Percentiles rank a stretch among this genome's conserved stretches.
These are phyloP conservation scores for Suillus variegatus DNA, from an alignment of 768 basidiomycete species.

Conservation along the genomic window DNA sequence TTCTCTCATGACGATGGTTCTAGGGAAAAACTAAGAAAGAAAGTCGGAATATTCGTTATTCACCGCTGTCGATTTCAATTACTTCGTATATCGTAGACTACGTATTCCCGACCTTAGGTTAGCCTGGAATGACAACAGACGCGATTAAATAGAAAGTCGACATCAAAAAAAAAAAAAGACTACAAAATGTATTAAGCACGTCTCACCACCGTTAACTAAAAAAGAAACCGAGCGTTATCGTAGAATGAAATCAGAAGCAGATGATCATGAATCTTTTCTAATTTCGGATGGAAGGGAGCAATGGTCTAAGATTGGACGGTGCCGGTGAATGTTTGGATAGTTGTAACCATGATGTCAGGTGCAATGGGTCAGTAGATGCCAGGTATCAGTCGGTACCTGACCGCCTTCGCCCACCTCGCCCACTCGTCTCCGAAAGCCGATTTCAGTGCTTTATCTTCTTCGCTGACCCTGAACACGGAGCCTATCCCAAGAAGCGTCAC, in stretches of 20 bases:
- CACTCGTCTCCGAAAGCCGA: background rate
- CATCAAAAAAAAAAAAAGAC: too few species aligned
- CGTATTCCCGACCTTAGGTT: too few species aligned
- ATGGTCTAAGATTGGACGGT: background rate
- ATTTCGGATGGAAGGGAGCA: background rate
- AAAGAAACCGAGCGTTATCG: background rate
- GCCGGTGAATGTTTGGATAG: background rate
- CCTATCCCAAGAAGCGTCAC: too few species aligned
- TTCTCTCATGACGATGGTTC: too few species aligned
- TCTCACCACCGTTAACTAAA: background rate
- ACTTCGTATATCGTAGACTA: too few species aligned
- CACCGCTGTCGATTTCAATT: too few species aligned
- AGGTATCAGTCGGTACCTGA: constrained; percentile 35
- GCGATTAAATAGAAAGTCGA: too few species aligned
- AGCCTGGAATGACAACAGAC: too few species aligned
- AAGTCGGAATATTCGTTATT: too few species aligned
- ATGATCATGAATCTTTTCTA: background rate
- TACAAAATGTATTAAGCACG: background rate
- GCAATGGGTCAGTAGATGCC: constrained; percentile 22
- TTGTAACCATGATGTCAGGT: background rate
- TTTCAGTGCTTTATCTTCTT: background rate
- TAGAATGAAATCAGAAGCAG: background rate
- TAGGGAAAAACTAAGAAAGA: too few species aligned
- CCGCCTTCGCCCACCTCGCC: constrained; percentile 24
- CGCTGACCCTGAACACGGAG: background rate